phyloP scores from a whole-genome alignment of 495 filamentous ascomycete genomes.

The Opeltia flavorubescens region DNA sequence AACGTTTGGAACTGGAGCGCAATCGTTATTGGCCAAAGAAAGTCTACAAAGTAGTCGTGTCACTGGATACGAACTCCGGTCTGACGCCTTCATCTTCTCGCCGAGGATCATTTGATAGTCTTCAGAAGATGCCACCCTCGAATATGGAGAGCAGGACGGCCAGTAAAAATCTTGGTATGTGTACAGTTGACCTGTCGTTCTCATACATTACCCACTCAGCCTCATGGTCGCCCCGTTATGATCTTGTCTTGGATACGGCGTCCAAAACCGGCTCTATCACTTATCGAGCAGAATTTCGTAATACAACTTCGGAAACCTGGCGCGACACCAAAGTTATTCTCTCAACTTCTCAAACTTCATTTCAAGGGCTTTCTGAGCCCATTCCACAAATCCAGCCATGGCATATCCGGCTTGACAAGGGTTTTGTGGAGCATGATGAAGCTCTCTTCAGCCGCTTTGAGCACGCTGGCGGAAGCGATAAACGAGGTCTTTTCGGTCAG shows the following conservation, averaged over 20 bases:
- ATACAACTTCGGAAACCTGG: conserved; percentile 56
- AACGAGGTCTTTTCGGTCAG: background rate
- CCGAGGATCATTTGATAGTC: conserved; percentile 35
- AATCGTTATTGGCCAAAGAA: conserved; percentile 41
- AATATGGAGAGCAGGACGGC: conserved; percentile 7
- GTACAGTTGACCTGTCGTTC: conserved; percentile 35
- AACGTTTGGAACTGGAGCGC: conserved; percentile 36
- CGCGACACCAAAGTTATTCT: conserved; percentile 47
- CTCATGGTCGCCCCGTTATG: conserved; percentile 53
- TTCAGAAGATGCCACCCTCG: conserved; percentile 17
- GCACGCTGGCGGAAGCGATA: background rate
- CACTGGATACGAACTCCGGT: conserved; percentile 34
- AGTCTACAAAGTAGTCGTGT: conserved; percentile 43
- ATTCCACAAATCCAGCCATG: conserved; percentile 46
- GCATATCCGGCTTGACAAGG: conserved; percentile 37
- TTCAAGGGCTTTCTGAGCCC: conserved; percentile 42
- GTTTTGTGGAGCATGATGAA: conserved; percentile 1
- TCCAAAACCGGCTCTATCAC: conserved; percentile 37
- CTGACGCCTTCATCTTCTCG: conserved; percentile 41
- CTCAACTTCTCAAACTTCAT: conserved; percentile 54
- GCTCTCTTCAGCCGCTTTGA: conserved; percentile 10
- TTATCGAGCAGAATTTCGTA: conserved; percentile 51
- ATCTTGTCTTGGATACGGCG: conserved; percentile 45
- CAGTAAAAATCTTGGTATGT: conserved; percentile 12
- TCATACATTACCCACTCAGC: conserved; percentile 51